Conservation (phyloP, 352 stramenopile genomes). For the Halophytophthora polymorphica region DNA sequence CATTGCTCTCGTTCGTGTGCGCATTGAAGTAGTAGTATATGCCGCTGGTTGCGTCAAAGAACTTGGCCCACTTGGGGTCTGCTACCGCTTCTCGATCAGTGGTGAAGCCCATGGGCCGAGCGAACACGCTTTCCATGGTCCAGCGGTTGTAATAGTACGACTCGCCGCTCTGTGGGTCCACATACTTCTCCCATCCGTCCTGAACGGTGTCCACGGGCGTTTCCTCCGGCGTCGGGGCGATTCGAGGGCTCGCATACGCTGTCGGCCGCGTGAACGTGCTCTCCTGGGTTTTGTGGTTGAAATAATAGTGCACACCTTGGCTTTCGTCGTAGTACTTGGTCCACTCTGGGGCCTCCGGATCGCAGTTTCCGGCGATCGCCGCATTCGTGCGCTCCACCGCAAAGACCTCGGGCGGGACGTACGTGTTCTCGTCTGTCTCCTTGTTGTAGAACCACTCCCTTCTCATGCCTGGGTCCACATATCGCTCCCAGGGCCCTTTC, state of each 20-base stretch:
- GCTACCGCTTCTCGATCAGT: constrained; percentile 12
- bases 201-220: constrained; percentile 4
- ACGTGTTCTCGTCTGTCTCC: constrained; percentile 55
- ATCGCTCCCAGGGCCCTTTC: constrained; percentile 52
- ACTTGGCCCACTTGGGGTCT: constrained; percentile 39
- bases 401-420: constrained; percentile 35
- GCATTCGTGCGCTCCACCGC: constrained; percentile 1
- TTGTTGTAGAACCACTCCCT: constrained; percentile 76
- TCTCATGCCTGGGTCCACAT: constrained; percentile 39
- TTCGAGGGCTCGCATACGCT: constrained; percentile 27
- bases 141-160: constrained; percentile 81
- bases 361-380: not conserved
- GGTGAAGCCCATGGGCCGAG: constrained; percentile 27
- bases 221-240: constrained; percentile 6
- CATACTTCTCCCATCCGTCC: constrained; percentile 44
- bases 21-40: constrained; percentile 73
- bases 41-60: constrained; percentile 48
- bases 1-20: constrained; percentile 40
- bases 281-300: constrained; percentile 32
- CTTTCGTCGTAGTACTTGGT: constrained; percentile 72
- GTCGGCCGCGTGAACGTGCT: constrained; percentile 27
- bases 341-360: constrained; percentile 24
- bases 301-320: constrained; percentile 62
- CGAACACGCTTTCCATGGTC: constrained; percentile 71
- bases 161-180: constrained; percentile 41